Percentiles rank a stretch among this genome's conserved stretches.
Evolutionary conservation across 1,284 basidiomycete species (phyloP).

Genomic region (Xerocomus cyaneibrunnescens): DNA sequence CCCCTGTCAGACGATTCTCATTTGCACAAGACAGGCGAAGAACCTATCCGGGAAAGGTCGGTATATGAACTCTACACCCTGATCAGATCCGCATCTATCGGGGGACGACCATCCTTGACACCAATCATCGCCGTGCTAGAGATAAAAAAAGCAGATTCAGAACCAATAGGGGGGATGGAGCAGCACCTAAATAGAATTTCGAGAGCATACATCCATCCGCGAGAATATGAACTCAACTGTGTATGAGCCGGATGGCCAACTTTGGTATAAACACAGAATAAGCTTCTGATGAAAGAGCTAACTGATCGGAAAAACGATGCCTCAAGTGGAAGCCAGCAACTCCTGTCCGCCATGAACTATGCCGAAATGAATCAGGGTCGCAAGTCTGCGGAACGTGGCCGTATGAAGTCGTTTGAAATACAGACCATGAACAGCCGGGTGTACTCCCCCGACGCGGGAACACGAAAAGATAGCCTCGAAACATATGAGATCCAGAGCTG

Average conservation of each 20-base stretch:
- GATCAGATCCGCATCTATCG: slow-evolving; percentile 10
- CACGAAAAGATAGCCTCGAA: background rate
- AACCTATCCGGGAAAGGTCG: background rate
- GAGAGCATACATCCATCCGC: background rate
- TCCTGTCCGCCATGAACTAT: slow-evolving; percentile 18
- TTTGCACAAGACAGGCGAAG: background rate
- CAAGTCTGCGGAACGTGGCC: slow-evolving; percentile 6
- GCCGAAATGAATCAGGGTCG: slow-evolving; percentile 37
- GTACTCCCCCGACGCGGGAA: slow-evolving; percentile 6
- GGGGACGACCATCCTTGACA: background rate
- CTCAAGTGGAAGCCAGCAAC: slow-evolving; percentile 16
- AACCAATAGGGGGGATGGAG: background rate
- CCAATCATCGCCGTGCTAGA: slow-evolving; percentile 1
- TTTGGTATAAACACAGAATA: background rate
- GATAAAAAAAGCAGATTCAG: slow-evolving; percentile 1
- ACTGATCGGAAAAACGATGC: slow-evolving; percentile 21
- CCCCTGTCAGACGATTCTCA: background rate
- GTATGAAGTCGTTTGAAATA: slow-evolving; percentile 9
- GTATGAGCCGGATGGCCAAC: slow-evolving; percentile 1
- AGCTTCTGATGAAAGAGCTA: background rate
- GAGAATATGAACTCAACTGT: background rate
- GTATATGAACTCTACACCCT: background rate
- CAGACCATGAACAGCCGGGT: background rate
- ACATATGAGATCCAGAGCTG: slow-evolving; percentile 1
- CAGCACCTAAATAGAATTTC: slow-evolving; percentile 1